A percentile compares a stretch with the other conserved stretches of the same genome.
Evolutionary conservation across 2,329 filamentous ascomycete genomes (phyloP).

Genomic region (Cercospora zeina): DNA sequence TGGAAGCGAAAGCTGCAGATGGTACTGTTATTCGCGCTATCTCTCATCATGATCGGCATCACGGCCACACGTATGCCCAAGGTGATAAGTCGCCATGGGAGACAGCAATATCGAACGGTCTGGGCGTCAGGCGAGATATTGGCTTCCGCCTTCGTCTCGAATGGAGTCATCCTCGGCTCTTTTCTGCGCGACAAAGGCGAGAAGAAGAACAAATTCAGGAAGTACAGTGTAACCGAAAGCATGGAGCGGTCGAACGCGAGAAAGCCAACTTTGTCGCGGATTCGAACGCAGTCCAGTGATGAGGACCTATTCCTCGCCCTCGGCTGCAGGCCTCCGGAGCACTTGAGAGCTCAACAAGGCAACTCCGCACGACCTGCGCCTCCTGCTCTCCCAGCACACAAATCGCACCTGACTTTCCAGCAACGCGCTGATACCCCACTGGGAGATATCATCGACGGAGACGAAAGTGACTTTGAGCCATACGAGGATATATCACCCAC

Average conservation of each 20-base stretch:
- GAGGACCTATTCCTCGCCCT: conserved; percentile 82
- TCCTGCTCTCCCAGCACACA: conserved; percentile 43
- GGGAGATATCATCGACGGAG: conserved; percentile 23
- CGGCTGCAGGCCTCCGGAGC: conserved; percentile 65
- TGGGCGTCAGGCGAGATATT: conserved; percentile 88
- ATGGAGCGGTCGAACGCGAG: conserved; percentile 58
- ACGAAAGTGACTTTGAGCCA: conserved; percentile 21
- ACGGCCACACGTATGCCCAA: conserved; percentile 79
- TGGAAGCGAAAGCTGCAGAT: conserved; percentile 77
- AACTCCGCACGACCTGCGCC: conserved; percentile 44
- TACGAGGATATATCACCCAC: conserved; percentile 13
- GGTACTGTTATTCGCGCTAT: conserved; percentile 77
- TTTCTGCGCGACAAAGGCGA: conserved; percentile 87
- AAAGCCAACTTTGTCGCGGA: conserved; percentile 61
- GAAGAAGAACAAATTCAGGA: conserved; percentile 82
- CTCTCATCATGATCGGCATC: conserved; percentile 74
- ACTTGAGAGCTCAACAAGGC: conserved; percentile 43
- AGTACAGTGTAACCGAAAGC: conserved; percentile 54
- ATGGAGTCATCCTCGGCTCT: conserved; percentile 84
- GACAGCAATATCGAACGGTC: conserved; percentile 84
- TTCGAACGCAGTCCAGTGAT: conserved; percentile 81
- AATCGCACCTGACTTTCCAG: not conserved
- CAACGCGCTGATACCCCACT: conserved; percentile 10
- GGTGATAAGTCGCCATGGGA: conserved; percentile 68
- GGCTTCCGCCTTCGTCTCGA: conserved; percentile 82